A percentile compares a stretch with the other conserved stretches of the same genome.
phyloP scores from a whole-genome alignment of 495 filamentous ascomycete species.

The Penicillium crystallinum region DNA sequence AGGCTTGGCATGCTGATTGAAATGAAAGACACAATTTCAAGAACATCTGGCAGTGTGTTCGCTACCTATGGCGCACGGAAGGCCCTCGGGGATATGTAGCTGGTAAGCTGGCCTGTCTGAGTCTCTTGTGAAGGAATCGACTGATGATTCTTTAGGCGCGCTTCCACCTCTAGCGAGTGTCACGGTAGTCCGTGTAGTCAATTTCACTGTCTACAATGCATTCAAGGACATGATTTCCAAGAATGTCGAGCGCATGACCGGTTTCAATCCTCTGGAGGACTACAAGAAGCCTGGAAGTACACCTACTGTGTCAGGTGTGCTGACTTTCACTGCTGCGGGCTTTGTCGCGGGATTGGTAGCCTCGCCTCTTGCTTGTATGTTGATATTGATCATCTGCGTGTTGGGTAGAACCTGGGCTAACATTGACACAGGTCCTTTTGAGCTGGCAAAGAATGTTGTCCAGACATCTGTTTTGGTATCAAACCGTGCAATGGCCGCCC shows the following conservation, averaged over 20 bases:
- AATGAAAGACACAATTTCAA: constrained; percentile 36
- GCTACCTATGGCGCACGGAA: constrained; percentile 43
- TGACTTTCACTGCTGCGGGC: constrained; percentile 74
- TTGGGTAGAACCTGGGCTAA: background rate
- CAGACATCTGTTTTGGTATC: constrained; percentile 85
- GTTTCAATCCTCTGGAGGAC: constrained; percentile 62
- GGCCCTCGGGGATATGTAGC: constrained; percentile 45
- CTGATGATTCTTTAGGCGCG: constrained; percentile 49
- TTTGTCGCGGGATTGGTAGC: constrained; percentile 74
- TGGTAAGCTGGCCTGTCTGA: constrained; percentile 24
- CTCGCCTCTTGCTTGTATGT: constrained; percentile 80
- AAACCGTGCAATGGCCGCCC: constrained; percentile 56
- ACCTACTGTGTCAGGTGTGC: constrained; percentile 62
- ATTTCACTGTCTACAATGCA: constrained; percentile 87
- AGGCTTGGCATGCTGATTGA: background rate
- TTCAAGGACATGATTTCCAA: constrained; percentile 71
- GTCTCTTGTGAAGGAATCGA: background rate
- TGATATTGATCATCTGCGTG: background rate
- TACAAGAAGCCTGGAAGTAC: constrained; percentile 65
- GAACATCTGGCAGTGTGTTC: constrained; percentile 37
- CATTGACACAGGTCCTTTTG: constrained; percentile 67
- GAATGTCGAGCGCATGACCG: constrained; percentile 46
- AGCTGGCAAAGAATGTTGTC: constrained; percentile 87
- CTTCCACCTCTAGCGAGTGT: constrained; percentile 80
- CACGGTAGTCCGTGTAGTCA: constrained; percentile 82